Evolutionary conservation across 2,329 filamentous ascomycete species (phyloP), one percentile per base, ranked within the genome.

Genomic region (Fusarium sp.): DNA sequence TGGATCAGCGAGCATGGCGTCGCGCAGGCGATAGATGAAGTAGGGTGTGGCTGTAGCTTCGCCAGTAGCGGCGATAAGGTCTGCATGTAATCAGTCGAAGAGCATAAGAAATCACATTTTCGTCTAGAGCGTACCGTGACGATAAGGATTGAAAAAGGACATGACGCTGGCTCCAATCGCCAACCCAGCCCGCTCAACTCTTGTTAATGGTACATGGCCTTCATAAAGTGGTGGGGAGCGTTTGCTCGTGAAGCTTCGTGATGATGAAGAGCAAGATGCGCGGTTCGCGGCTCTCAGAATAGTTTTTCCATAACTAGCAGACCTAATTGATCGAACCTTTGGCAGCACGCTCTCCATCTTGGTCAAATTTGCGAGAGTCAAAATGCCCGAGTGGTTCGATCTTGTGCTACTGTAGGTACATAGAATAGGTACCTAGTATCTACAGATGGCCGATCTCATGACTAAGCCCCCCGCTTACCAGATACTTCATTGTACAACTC

Each of bases 41-140:
- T 94, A 97, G 15, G 96, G 96, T 12, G 95, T 94, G 24, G 95
- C 94, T 5, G 96, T 98, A 29, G 95, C 91, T 85, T 99, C 96
- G 77, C 95, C 95, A n/a, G 97, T 89, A 34, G 94, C 89, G 34
- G 96, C 96, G 75, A 99, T 97, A 73, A 99, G 90, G 83, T 99
- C 96, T 93, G 16, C 1, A 14, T 20, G 24, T 15, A 18, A 25
- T 58, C 34, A 67, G 57, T 25, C 15, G 34, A 27, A 25, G 44
- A 38, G 50, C 15, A 45, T 11, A 6, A 6, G 5, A 16, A 20
- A 29, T 8, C 8, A 20, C 1, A 24, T 12, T 14, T 4, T 27
- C 24, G 12, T 11, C 14, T 20, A 5, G 15, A 18, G 15, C 75
- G 53, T 84, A 91, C 92, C 92, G 79, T 90, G 93, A 75, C 96